Evolutionary conservation across 768 basidiomycete species (phyloP).

Genomic region (Xerocomellus dryophilus): DNA sequence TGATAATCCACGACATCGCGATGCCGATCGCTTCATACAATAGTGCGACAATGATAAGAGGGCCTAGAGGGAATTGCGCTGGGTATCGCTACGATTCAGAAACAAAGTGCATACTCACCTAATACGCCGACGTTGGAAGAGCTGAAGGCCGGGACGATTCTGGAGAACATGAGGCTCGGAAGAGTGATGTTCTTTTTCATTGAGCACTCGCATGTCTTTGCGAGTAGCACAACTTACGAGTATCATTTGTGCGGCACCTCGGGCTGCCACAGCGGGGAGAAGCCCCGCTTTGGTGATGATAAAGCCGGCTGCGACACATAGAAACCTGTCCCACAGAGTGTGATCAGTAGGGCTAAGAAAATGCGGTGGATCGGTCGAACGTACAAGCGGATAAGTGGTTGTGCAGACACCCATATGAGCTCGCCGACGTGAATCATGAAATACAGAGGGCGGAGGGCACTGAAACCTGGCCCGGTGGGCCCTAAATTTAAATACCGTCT

Average conservation of each 20-base stretch:
- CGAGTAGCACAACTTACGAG: slow-evolving; percentile 35
- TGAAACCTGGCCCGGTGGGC: background rate
- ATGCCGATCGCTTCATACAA: slow-evolving; percentile 59
- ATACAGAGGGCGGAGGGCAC: background rate
- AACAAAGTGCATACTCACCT: slow-evolving; percentile 36
- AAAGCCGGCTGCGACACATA: slow-evolving; percentile 56
- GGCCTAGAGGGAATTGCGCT: slow-evolving; percentile 40
- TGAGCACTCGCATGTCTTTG: background rate
- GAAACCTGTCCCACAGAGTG: slow-evolving; percentile 37
- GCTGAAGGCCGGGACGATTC: slow-evolving; percentile 65
- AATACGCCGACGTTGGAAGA: slow-evolving; percentile 53
- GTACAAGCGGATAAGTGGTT: slow-evolving; percentile 59
- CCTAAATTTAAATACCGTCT: slow-evolving; percentile 3
- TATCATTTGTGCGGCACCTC: slow-evolving; percentile 57
- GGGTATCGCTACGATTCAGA: background rate
- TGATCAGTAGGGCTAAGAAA: background rate
- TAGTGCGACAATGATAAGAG: slow-evolving; percentile 57
- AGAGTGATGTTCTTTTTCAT: slow-evolving; percentile 49
- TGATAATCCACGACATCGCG: slow-evolving; percentile 50
- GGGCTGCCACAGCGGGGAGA: slow-evolving; percentile 55
- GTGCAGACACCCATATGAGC: slow-evolving; percentile 61
- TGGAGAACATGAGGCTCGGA: slow-evolving; percentile 68
- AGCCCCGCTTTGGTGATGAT: slow-evolving; percentile 57
- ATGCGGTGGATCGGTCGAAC: slow-evolving; percentile 19
- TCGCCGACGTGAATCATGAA: slow-evolving; percentile 37